Evolutionary conservation across 2,329 filamentous ascomycete species (phyloP), one percentile per base, ranked within the genome.

Genomic region (Aspergillus intermedius): DNA sequence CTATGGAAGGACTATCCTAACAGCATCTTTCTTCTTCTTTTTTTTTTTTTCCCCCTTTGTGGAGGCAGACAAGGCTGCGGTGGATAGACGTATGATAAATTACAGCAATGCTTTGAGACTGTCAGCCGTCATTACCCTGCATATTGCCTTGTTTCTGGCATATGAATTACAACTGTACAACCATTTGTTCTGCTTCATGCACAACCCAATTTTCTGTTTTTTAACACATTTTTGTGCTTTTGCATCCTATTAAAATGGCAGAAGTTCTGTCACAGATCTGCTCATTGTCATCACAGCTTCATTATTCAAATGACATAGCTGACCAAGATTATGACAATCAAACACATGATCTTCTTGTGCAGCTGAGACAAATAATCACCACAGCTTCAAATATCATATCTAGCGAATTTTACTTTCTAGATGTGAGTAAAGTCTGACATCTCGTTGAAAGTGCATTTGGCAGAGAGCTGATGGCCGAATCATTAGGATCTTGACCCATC

Each of bases 401-500:
- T 42, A 57, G 58, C 25, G 65, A 63, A 42, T 63, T 66, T 30
- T 60, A 62, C 55, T 53, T 69, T 17, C 63, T 70, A 23, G 58
- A 67, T 52, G 66, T 68, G 53, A 62, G 66, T 42, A 22, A 28
- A 25, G 12, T 17, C 12, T 43, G 5, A 6, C 22, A 30, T 37
- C 25, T 10, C 2, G 12, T 28, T 10, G 10, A 28, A 5, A 28
- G 25, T 28, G 10, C 3, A 28, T 28, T 12, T 28, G 25, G 25
- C 25, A 28, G 25, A 28, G 25, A 10, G 10, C 10, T 28, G 25
- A 12, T 28, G 25, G 25, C 9, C 22, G 37, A 3, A 21, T 12
- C 19, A 40, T 40, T 22, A 66, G 61, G 49, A 57, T 32, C 56
- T 83, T 49, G 73, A 84, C 56, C 81, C 83, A 17, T 64, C 74